Base-by-base conservation (phyloP, 345 rosid genomes). In the Erodium maritimum region DNA sequence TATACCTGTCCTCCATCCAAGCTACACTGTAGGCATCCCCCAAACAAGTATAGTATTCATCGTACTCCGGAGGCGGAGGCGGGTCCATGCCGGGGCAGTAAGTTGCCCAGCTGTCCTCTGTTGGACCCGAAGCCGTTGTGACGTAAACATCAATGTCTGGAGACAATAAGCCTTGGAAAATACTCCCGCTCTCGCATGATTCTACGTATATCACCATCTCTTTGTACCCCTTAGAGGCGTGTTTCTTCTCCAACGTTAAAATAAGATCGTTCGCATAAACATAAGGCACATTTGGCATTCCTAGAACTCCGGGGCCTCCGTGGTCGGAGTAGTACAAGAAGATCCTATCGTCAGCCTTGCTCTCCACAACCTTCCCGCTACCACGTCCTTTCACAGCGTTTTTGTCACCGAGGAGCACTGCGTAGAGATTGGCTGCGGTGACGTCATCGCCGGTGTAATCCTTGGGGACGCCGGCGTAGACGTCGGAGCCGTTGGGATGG, bases 1-100 rank as follows among this genome's bases (percentile, higher is more conserved):
- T 33, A 50, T 54, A 80, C 99, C 99, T 93, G 61, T 93, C 97
- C 52, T 93, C 99, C 94, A 93, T 80, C 99, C 99, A 93, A 22
- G 99, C 83, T 45, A 93, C 78, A 33, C 99, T 93, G 62, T 82
- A 89, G 64, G 89, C 63, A 74, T 93, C 96, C 16, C 96, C 97
- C 61, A 93, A 80, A 69, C 99, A 93, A 67, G 99, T 93, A 63
- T 71, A 62, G n/a, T n/a, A n/a, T n/a, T n/a, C n/a, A n/a, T n/a
- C n/a, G 69, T 71, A 93, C 65, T 87, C 91, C 4, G 90, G 76
- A 42, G 99, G 97, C 3, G 94, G 86, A 37, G 94, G 19, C 16
- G 91, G 87, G 20, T 85, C 82, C 91, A 79, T 82, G 13, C 96
- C 96, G 0, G 97, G 99, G 68, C 99, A 93, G 19, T 93, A 89